A percentile compares a stretch with the other conserved stretches of the same genome.
Conservation (phyloP, 371 early-diverging fungal genomes). For the Lichtheimia ramosa region DNA sequence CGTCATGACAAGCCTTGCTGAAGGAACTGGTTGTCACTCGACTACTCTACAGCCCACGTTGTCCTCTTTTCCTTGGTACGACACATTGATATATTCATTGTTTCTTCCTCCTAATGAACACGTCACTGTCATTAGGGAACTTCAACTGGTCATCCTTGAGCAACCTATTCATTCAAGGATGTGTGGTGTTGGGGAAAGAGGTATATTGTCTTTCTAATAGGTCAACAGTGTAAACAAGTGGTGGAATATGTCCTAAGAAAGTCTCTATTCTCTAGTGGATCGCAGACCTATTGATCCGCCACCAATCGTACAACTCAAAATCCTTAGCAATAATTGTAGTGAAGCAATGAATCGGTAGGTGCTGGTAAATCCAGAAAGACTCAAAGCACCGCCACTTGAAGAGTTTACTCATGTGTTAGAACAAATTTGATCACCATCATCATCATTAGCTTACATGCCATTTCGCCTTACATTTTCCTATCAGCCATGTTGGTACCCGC, state of each 20-base stretch:
- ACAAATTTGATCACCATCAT: no score
- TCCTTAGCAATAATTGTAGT: slow-evolving; percentile 4
- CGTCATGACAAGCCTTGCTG: no score
- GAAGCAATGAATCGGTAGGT: no score
- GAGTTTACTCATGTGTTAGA: no score
- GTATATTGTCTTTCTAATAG: slow-evolving; percentile 9
- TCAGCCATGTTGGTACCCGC: slow-evolving; percentile 34
- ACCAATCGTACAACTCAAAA: slow-evolving; percentile 36
- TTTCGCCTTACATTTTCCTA: slow-evolving; percentile 29
- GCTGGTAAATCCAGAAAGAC: no score
- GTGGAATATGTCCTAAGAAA: background rate
- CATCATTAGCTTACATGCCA: slow-evolving; percentile 4
- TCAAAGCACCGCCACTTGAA: no score
- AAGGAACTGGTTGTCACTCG: no score
- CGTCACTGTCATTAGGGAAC: slow-evolving; percentile 15
- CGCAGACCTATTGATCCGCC: slow-evolving; percentile 51
- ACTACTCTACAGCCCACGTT: no score
- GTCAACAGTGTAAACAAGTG: no score
- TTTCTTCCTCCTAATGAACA: no score
- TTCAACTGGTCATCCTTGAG: slow-evolving; percentile 41
- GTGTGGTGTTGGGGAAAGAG: slow-evolving; percentile 53
- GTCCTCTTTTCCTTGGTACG: no score
- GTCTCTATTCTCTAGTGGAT: slow-evolving; percentile 24
- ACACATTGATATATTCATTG: no score
- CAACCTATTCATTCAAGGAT: slow-evolving; percentile 52